Conservation (phyloP, 768 basidiomycete genomes). For the Lentinula detonsa region DNA sequence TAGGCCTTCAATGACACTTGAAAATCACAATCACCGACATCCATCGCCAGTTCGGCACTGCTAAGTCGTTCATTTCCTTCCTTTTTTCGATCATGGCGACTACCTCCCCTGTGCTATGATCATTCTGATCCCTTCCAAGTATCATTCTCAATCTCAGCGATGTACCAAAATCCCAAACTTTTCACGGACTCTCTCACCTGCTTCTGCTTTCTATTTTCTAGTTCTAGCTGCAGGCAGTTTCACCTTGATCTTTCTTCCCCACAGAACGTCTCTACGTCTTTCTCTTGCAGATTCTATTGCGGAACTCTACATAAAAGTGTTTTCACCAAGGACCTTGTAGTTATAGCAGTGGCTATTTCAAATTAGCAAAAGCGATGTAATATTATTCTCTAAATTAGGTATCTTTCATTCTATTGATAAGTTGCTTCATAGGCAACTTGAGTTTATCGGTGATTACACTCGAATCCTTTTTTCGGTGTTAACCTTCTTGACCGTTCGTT, state of each 20-base stretch:
- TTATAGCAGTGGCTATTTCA: not conserved
- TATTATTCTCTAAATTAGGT: not conserved
- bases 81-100: not conserved
- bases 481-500: not conserved
- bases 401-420: not conserved
- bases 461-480: not conserved
- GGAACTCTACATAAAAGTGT: not conserved
- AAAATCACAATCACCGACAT: not conserved
- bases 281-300: not conserved
- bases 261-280: not conserved
- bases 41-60: not conserved
- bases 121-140: not conserved
- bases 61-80: not conserved
- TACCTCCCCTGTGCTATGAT: not conserved
- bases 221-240: not conserved
- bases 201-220: not conserved
- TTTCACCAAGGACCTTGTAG: not conserved
- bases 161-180: not conserved
- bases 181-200: not conserved
- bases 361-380: slow-evolving; percentile 2
- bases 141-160: not conserved
- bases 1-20: slow-evolving; percentile 16
- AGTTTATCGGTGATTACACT: not conserved
- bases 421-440: not conserved
- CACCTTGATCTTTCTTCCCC: not conserved